phyloP scores from a whole-genome alignment of 352 stramenopile genomes.

The Pythium brassicae region DNA sequence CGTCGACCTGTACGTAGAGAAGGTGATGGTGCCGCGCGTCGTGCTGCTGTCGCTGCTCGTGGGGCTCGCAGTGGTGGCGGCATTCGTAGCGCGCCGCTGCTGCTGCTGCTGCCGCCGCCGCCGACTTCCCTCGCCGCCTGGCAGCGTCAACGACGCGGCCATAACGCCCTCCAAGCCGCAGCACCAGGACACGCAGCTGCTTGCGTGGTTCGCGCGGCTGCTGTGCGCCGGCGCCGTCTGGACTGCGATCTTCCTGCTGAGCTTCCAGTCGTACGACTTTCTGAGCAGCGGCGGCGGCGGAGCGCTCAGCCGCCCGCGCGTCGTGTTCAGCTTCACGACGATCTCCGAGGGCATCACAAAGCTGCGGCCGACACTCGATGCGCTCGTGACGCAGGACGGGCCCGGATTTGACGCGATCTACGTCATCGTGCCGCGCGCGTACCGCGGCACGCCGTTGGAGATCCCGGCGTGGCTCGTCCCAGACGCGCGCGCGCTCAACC shows the following conservation, averaged over 20 bases:
- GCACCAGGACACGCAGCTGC: slow-evolving; percentile 7
- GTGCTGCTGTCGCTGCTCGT: slow-evolving; percentile 25
- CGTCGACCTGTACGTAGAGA: slow-evolving; percentile 37
- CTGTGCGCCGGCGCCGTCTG: slow-evolving; percentile 26
- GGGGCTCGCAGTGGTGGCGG: slow-evolving; percentile 10
- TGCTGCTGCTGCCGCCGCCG: slow-evolving; percentile 6
- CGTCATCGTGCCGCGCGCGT: slow-evolving; percentile 39
- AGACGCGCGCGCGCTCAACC: slow-evolving; percentile 12
- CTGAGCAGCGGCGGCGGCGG: slow-evolving; percentile 13
- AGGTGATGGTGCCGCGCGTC: slow-evolving; percentile 37
- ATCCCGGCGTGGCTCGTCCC: slow-evolving; percentile 40
- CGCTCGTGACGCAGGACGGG: slow-evolving; percentile 31
- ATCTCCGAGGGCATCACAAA: slow-evolving; percentile 28
- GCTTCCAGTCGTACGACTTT: slow-evolving; percentile 28
- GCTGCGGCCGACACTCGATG: slow-evolving; percentile 33
- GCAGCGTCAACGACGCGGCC: not conserved
- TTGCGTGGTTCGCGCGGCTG: slow-evolving; percentile 22
- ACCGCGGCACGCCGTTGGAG: slow-evolving; percentile 24
- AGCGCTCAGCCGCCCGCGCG: slow-evolving; percentile 23
- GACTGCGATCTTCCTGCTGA: slow-evolving; percentile 32
- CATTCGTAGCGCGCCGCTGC: slow-evolving; percentile 10
- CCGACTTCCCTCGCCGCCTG: slow-evolving; percentile 14
- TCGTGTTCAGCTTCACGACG: slow-evolving; percentile 62
- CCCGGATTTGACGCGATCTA: slow-evolving; percentile 43
- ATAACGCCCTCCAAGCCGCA: too few relatives aligned